Percentiles rank a stretch among this genome's conserved stretches.
phyloP scores from a whole-genome alignment of 2,329 filamentous ascomycete species.

The Blastomyces silverae region DNA sequence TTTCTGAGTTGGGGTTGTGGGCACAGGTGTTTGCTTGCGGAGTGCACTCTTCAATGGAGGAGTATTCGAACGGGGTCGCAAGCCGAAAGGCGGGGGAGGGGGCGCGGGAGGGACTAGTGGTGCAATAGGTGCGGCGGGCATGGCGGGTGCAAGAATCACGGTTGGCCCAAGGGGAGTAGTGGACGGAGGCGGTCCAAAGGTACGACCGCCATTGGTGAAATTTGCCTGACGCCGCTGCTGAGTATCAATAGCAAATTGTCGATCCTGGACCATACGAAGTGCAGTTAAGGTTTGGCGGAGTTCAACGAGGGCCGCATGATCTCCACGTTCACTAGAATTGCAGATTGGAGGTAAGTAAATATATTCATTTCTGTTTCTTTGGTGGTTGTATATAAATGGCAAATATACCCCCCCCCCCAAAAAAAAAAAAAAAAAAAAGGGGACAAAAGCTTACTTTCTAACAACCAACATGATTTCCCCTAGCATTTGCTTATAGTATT shows the following conservation, averaged over 20 bases:
- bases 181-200: conserved; percentile 3
- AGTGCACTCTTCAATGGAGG: conserved; percentile 14
- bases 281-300: conserved; percentile 17
- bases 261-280: conserved; percentile 17
- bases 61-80: conserved; percentile 8
- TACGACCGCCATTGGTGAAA: conserved; percentile 2
- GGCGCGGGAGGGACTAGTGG: background rate
- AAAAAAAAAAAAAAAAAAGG: background rate
- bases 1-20: conserved; percentile 1
- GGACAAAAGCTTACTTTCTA: conserved; percentile 39
- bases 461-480: conserved; percentile 41
- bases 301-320: conserved; percentile 22
- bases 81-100: background rate
- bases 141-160: background rate
- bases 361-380: background rate
- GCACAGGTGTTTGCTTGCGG: conserved; percentile 5
- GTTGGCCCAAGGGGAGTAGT: conserved; percentile 1
- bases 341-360: background rate
- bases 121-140: background rate
- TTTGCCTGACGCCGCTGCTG: conserved; percentile 7
- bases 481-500: conserved; percentile 47
- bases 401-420: background rate
- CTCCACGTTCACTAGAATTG: conserved; percentile 15
- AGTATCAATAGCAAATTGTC: conserved; percentile 7
- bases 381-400: background rate